A percentile compares a stretch with the other conserved stretches of the same genome.
These are phyloP conservation scores for Blastobotrys chiropterorum DNA, from an alignment of 805 yeast genomes.

Conservation along the genomic window DNA sequence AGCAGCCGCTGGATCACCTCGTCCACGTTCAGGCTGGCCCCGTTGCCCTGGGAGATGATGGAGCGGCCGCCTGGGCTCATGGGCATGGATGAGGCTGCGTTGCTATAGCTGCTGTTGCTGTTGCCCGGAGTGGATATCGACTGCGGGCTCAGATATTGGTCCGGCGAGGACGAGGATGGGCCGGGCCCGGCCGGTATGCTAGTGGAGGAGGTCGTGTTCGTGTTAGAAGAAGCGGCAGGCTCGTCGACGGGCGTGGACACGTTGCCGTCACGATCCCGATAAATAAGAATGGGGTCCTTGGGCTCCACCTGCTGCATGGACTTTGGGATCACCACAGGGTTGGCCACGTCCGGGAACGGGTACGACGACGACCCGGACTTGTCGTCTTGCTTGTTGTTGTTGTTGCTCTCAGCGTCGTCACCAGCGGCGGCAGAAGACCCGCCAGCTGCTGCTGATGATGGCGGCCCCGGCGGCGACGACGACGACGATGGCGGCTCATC, in stretches of 20 bases:
- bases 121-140: slow-evolving; percentile 22
- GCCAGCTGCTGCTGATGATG: no score
- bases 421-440: slow-evolving; percentile 52
- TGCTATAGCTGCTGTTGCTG: slow-evolving; percentile 12
- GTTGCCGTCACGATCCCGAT: slow-evolving; percentile 42
- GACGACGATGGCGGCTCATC: slow-evolving; percentile 9
- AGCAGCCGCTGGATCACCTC: slow-evolving; percentile 83
- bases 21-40: slow-evolving; percentile 53
- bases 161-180: not conserved
- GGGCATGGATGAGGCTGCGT: slow-evolving; percentile 14
- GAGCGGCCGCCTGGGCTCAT: slow-evolving; percentile 12
- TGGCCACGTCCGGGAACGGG: slow-evolving; percentile 20
- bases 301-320: slow-evolving; percentile 68
- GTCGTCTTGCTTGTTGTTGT: slow-evolving; percentile 43
- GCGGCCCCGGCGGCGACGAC: no score
- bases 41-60: slow-evolving; percentile 26
- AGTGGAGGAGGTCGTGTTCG: slow-evolving; percentile 7
- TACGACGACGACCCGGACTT: slow-evolving; percentile 16
- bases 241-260: slow-evolving; percentile 18
- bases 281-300: slow-evolving; percentile 62
- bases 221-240: slow-evolving; percentile 10
- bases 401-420: not conserved
- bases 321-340: slow-evolving; percentile 43
- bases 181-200: not conserved
- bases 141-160: slow-evolving; percentile 3